Evolutionary conservation across 306 rosid genomes (phyloP), one percentile per base, ranked within the genome.

Genomic region (Pterocarpus macrocarpus): DNA sequence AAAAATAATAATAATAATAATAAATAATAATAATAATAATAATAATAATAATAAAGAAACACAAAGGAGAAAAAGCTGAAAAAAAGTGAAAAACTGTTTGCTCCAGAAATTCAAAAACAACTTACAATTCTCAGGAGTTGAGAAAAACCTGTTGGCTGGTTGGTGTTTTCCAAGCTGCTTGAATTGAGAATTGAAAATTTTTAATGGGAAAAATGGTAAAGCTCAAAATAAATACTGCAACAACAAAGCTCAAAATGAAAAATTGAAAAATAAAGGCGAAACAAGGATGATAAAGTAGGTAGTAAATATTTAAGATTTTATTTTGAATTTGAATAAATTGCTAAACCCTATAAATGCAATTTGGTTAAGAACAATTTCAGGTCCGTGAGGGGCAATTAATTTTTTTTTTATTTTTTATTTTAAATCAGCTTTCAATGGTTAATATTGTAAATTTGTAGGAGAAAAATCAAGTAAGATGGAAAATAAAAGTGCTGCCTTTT

Each of bases 301-400:
- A 28, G 72, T 75, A 15, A 75, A 82, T 68, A 75, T 82, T 78
- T 67, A 77, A 71, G 65, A 53, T 38, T 47, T 52, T 43, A 16
- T 39, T 73, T 77, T 68, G 47, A 43, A 43, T 43, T 43, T 43
- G 80, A 80, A 83, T 70, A 62, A 84, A 73, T 84, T 83, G 86
- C 84, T 80, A 88, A 84, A 73, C 80, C 90, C 94, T 28, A 87
- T 89, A 77, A 90, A 88, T 87, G 85, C 79, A 90, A 86, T 88
- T 71, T 83, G 77, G 90, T 91, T 87, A 77, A 89, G 80, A 81
- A 65, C 73, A 82, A 81, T 87, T 89, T 90, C 89, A 87, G 85
- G 88, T 92, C 93, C 97, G 92, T 83, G 90, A 84, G 71, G 81
- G 86, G 61, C 80, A 74, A 84, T 70, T 82, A 13, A 65, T 11